Base-by-base conservation (phyloP, 345 rosid species). In the Boechera retrofracta region DNA sequence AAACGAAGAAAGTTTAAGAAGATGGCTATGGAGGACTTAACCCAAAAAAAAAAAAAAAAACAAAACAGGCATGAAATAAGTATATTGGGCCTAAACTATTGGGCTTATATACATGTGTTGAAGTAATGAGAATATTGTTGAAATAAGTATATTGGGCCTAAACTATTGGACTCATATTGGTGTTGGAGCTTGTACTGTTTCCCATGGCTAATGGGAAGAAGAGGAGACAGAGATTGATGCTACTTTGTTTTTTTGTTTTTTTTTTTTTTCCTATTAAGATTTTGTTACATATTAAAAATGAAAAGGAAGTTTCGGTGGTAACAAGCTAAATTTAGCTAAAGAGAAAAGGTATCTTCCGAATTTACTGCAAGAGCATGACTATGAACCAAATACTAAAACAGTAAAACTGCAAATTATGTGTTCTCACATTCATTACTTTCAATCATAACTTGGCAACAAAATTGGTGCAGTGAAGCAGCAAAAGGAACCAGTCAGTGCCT, bases 311-410 rank as follows among this genome's bases (percentile, higher is more conserved):
- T 70, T 54, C 12, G 0, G 51, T 36, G 2, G 31, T 12, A 49
- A 51, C 2, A 10, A 51, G 32, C 81, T 78, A 42, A 52, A 67
- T 31, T 10, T 67, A 65, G 74, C 16, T 2, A 4, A 11, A 33
- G 44, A 67, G 81, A 78, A 78, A 31, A 52, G 35, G 73, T 59
- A 74, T 51, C 73, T 65, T 78, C 81, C 81, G 41, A 59, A 45
- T 11, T 24, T 52, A 33, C 69, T 66, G 52, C 44, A 60, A 67
- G 60, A 59, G 48, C 47, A 71, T 21, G 67, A 78, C 77, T 68
- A 66, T 35, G 18, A 45, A 47, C 26, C 49, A 42, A 51, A 29
- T 33, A 53, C 41, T 44, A 49, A 49, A 18, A 49, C 28, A 5
- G 51, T 49, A n/a, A 47, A 60, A 18, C 29, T 44, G 31, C 1